Conservation (phyloP, 306 rosid species). For the Glycine tomentella region DNA sequence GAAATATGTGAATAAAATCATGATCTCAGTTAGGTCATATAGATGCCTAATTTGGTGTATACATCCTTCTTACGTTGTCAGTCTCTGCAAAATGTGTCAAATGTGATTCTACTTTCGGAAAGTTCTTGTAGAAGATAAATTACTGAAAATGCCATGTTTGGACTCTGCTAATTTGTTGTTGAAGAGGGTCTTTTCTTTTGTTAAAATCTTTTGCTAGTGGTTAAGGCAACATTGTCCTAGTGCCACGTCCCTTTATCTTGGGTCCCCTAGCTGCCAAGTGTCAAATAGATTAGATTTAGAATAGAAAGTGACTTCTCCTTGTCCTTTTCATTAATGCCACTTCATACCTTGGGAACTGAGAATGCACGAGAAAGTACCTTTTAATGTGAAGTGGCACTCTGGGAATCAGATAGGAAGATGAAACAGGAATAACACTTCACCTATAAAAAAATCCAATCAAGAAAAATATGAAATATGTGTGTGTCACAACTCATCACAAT, state of each 20-base stretch:
- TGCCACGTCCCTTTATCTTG: not conserved
- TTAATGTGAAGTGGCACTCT: slow-evolving; percentile 7
- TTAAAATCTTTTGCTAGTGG: not conserved
- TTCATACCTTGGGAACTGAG: slow-evolving; percentile 21
- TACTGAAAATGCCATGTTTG: slow-evolving; percentile 12
- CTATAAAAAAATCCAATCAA: not conserved
- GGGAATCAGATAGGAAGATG: not conserved
- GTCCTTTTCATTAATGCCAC: slow-evolving; percentile 12
- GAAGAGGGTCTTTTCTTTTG: not conserved
- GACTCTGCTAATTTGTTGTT: not conserved
- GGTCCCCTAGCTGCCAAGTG: slow-evolving; percentile 31
- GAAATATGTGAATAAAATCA: not conserved
- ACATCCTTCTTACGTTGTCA: no score
- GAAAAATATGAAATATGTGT: not conserved
- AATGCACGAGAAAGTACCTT: slow-evolving; percentile 3
- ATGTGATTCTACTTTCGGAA: slow-evolving; percentile 1
- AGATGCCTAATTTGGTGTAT: slow-evolving; percentile 25
- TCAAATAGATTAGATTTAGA: not conserved
- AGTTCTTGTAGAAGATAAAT: slow-evolving; percentile 14
- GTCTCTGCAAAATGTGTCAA: no score
- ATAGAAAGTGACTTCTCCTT: not conserved
- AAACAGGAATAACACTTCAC: not conserved
- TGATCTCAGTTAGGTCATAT: slow-evolving; percentile 6
- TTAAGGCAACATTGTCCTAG: slow-evolving; percentile 3
- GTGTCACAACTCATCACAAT: not conserved